phyloP scores from a whole-genome alignment of 2,329 filamentous ascomycete species.

The Trichoderma simmonsii region DNA sequence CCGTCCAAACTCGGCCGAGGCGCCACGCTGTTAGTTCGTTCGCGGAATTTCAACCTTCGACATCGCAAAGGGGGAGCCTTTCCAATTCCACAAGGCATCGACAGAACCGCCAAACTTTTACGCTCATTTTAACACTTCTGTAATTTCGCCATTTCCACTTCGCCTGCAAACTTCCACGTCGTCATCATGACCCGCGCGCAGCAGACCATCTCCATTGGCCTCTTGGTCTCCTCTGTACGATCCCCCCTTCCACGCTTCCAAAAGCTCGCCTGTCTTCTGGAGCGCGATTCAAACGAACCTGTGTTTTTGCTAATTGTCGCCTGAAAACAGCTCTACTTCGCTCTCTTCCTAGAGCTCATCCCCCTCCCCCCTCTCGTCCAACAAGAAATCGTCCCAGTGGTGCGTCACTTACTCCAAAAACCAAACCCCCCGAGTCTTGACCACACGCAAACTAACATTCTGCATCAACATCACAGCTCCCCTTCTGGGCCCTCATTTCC shows the following conservation, averaged over 20 bases:
- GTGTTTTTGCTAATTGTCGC: neutral
- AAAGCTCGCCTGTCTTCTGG: neutral
- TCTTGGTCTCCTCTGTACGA: slow-evolving; percentile 83
- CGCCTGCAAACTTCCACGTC: neutral
- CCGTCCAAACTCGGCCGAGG: neutral
- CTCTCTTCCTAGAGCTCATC: slow-evolving; percentile 78
- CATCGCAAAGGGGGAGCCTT: neutral
- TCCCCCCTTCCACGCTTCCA: neutral
- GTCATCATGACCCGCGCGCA: slow-evolving; percentile 85
- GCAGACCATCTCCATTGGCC: slow-evolving; percentile 83
- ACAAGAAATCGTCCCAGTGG: slow-evolving; percentile 82
- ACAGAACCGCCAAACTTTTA: neutral
- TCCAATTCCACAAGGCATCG: neutral
- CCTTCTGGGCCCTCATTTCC: slow-evolving; percentile 86
- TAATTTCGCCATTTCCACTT: neutral
- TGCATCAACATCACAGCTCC: slow-evolving; percentile 57
- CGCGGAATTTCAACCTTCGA: neutral
- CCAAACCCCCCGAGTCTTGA: neutral
- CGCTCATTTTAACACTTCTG: neutral
- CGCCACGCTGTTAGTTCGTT: slow-evolving; percentile 3
- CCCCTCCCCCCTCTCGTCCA: slow-evolving; percentile 76
- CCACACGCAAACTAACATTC: neutral
- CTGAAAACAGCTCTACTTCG: slow-evolving; percentile 83
- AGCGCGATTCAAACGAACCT: neutral
- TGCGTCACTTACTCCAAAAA: slow-evolving; percentile 46